A percentile compares a stretch with the other conserved stretches of the same genome.
These are phyloP conservation scores for Lanzia echinophila DNA, from an alignment of 2,329 filamentous ascomycete species.

Conservation along the genomic window DNA sequence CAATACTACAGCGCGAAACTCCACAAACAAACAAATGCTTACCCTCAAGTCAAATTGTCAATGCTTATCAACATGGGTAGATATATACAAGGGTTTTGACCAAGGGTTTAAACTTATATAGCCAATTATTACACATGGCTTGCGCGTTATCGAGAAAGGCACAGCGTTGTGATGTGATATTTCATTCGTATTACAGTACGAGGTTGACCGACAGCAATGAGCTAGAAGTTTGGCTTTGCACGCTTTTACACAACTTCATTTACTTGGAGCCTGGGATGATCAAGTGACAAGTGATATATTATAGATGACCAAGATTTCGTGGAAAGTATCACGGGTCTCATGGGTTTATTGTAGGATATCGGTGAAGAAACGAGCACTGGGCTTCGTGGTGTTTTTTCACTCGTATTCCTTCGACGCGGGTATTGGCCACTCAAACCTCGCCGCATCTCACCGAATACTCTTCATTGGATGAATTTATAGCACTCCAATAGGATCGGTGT, in stretches of 20 bases:
- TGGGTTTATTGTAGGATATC: background rate
- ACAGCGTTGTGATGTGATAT: background rate
- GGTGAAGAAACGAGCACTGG: background rate
- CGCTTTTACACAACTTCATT: background rate
- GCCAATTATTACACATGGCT: background rate
- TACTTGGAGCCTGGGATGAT: conserved; percentile 8
- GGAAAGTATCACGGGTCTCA: background rate
- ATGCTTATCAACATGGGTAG: no score
- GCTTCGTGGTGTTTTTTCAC: background rate
- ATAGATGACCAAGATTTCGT: background rate
- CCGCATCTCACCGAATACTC: background rate
- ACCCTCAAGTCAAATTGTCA: no score
- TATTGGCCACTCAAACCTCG: background rate
- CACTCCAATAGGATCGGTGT: background rate
- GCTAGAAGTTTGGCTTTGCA: background rate
- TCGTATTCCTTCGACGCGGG: background rate
- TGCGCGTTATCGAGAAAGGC: background rate
- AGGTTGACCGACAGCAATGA: background rate
- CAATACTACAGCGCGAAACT: no score
- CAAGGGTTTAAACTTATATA: no score
- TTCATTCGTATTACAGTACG: background rate
- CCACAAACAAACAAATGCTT: no score
- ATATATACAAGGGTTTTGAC: no score
- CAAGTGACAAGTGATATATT: conserved; percentile 3
- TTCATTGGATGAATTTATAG: background rate